Evolutionary conservation across 2,329 filamentous ascomycete genomes (phyloP).

Genomic region (Bertia moriformis): DNA sequence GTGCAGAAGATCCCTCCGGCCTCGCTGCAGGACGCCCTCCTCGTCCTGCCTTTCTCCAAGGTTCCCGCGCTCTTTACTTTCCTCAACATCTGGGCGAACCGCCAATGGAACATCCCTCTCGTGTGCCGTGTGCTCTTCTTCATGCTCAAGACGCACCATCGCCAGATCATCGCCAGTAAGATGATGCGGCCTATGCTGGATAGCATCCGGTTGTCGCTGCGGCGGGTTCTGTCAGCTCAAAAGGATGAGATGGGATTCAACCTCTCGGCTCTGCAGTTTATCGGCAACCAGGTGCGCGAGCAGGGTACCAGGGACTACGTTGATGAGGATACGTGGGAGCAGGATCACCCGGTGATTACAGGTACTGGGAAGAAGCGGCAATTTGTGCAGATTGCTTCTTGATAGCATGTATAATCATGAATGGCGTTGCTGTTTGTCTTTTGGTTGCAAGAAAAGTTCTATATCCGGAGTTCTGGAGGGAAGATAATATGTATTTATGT

Average conservation of each 20-base stretch:
- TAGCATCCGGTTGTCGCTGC: slow-evolving; percentile 57
- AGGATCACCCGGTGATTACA: slow-evolving; percentile 37
- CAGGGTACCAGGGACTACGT: slow-evolving; percentile 64
- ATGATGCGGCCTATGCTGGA: slow-evolving; percentile 74
- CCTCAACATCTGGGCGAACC: slow-evolving; percentile 68
- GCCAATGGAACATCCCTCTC: slow-evolving; percentile 70
- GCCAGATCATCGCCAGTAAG: slow-evolving; percentile 75
- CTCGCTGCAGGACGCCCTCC: slow-evolving; percentile 78
- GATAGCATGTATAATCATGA: not conserved
- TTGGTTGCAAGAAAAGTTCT: slow-evolving; percentile 14
- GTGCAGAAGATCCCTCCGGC: slow-evolving; percentile 75
- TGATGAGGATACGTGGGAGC: slow-evolving; percentile 53
- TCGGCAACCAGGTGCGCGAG: slow-evolving; percentile 61
- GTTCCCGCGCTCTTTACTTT: slow-evolving; percentile 83
- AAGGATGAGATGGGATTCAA: slow-evolving; percentile 92
- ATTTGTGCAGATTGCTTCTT: slow-evolving; percentile 52
- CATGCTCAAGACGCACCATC: slow-evolving; percentile 91
- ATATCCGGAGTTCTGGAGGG: slow-evolving; percentile 16
- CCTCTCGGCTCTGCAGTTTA: slow-evolving; percentile 68
- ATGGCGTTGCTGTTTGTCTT: not conserved
- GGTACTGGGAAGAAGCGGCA: slow-evolving; percentile 42
- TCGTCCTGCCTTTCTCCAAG: slow-evolving; percentile 84
- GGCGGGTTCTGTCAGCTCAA: slow-evolving; percentile 54
- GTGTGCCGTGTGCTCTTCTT: slow-evolving; percentile 93
- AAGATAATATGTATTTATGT: too few species aligned